Conservation (phyloP, 495 filamentous ascomycete species). For the Penicillium taxi region DNA sequence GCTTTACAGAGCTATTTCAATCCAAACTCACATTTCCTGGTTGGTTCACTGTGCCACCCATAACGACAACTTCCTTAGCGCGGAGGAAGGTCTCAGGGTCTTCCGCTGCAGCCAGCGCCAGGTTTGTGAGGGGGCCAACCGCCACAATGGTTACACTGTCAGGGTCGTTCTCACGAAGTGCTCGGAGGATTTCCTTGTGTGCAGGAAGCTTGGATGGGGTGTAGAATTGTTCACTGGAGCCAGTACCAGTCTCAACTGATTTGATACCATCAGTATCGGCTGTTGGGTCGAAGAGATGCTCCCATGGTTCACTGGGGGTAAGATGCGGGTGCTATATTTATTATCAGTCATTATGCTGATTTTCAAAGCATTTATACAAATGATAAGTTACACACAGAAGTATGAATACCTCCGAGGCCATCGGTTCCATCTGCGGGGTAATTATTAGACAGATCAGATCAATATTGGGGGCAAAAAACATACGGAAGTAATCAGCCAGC, state of each 20-base stretch:
- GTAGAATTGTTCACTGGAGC: slow-evolving; percentile 46
- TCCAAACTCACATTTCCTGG: slow-evolving; percentile 72
- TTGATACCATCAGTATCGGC: slow-evolving; percentile 30
- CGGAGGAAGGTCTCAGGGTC: slow-evolving; percentile 81
- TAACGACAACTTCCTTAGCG: slow-evolving; percentile 87
- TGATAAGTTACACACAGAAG: slow-evolving; percentile 48
- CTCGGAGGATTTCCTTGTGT: slow-evolving; percentile 76
- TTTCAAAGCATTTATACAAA: too few relatives aligned
- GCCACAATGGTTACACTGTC: slow-evolving; percentile 85
- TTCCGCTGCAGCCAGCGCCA: slow-evolving; percentile 77
- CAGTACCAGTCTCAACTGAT: slow-evolving; percentile 25
- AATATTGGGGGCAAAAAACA: slow-evolving; percentile 20
- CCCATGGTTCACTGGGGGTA: slow-evolving; percentile 76
- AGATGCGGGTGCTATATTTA: slow-evolving; percentile 71
- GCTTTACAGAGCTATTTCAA: too few relatives aligned
- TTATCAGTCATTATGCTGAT: slow-evolving; percentile 6
- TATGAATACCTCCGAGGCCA: slow-evolving; percentile 85
- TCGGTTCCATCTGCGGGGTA: slow-evolving; percentile 68
- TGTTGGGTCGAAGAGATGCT: slow-evolving; percentile 59
- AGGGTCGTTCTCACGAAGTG: slow-evolving; percentile 66
- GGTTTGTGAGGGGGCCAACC: slow-evolving; percentile 83
- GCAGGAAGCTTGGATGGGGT: slow-evolving; percentile 61
- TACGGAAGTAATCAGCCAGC: slow-evolving; percentile 88
- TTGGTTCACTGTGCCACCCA: slow-evolving; percentile 80
- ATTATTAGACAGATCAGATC: slow-evolving; percentile 3